Evolutionary conservation across 768 basidiomycete genomes (phyloP), one percentile per base, ranked within the genome.

Genomic region (Austroboletus festivus): DNA sequence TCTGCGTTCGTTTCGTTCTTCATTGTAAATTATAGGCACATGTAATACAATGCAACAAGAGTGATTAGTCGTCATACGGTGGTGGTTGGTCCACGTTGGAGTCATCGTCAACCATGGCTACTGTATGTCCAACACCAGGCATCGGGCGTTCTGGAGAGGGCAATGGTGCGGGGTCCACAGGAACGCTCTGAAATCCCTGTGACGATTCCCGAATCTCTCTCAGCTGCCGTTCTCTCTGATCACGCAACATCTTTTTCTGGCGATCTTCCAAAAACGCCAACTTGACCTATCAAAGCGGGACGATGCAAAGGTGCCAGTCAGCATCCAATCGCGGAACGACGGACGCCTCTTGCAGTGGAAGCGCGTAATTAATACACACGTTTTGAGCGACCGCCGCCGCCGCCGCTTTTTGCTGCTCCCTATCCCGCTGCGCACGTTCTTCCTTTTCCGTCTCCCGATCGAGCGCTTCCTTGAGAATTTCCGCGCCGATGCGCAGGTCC

Each of bases 181-280:
- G 18, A n/a, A 2, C 18, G 11, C 19, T 28, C 18, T 30, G 40
- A 22, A 50, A 35, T 16, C n/a, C 53, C n/a, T 9, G 48, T 5
- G 46, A 61, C 3, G 58, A 64, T 33, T 64, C 70, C 40, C 73
- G 70, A 37, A 75, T 76, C 46, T 59, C 70, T 38, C 80, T 69
- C 42, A 63, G 68, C 51, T 79, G 70, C 60, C 68, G 77, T 53
- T 91, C 88, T 54, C 80, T 72, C 57, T 84, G 71, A 50, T 89
- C 81, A 8, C 65, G 67, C 50, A 77, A 44, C 56, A 68, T 63
- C 58, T 82, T 84, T 1, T 70, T 67, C 59, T 74, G 83, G 43
- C 90, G 77, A 60, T 93, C 90, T 40, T 93, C 90, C 58, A 89
- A 74, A 61, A 80, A 91, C 2, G 84, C 84, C 42, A 89, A 66